phyloP scores from a whole-genome alignment of 2,329 filamentous ascomycete species.

The Pseudogymnoascus sp. region DNA sequence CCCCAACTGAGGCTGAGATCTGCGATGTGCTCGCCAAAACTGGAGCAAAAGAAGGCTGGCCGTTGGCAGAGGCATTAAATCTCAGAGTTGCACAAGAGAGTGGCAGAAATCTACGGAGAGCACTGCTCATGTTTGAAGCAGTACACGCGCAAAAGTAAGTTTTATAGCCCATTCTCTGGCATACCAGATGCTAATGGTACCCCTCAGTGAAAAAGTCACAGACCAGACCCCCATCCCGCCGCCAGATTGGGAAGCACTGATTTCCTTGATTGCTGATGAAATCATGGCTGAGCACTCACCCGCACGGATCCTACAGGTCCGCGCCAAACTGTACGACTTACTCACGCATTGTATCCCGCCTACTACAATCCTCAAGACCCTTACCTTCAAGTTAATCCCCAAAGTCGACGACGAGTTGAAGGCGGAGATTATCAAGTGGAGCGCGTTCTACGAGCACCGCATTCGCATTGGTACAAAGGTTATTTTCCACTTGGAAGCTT shows the following conservation, averaged over 20 bases:
- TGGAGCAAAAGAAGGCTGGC: conserved; percentile 77
- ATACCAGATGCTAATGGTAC: conserved; percentile 25
- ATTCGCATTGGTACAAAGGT: conserved; percentile 89
- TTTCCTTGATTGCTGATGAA: conserved; percentile 81
- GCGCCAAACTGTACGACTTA: conserved; percentile 92
- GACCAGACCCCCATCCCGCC: conserved; percentile 86
- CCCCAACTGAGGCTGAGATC: conserved; percentile 80
- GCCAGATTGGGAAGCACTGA: conserved; percentile 93
- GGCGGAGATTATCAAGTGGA: conserved; percentile 89
- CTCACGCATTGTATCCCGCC: conserved; percentile 95
- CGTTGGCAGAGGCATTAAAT: conserved; percentile 66
- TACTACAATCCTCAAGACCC: conserved; percentile 86
- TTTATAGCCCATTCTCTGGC: neutral
- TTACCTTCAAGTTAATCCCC: conserved; percentile 86
- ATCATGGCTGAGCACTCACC: conserved; percentile 93
- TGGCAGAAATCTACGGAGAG: conserved; percentile 80
- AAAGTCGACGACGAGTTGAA: conserved; percentile 86
- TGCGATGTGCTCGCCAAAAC: conserved; percentile 63
- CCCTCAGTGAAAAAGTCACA: conserved; percentile 72
- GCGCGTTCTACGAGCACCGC: conserved; percentile 93
- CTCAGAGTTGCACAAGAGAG: conserved; percentile 83
- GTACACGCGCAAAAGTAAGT: conserved; percentile 93
- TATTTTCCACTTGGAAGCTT: conserved; percentile 96
- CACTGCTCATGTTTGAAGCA: conserved; percentile 93
- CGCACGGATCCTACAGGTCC: conserved; percentile 75